Evolutionary conservation across 106 monocot species (phyloP), one percentile per base, ranked within the genome.

Genomic region (Gastrodia elata): DNA sequence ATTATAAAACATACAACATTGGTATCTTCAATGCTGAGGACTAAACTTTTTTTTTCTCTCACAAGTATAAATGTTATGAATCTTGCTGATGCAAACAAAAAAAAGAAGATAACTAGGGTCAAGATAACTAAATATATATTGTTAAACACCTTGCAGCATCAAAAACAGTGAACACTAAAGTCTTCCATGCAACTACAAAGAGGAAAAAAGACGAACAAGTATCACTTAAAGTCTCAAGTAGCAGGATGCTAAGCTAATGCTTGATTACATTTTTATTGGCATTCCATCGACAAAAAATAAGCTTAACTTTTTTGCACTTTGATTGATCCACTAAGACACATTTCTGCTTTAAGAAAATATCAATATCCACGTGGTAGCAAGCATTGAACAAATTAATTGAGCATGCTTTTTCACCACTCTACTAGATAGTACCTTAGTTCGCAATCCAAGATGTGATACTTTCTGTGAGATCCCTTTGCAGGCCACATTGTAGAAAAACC

Each of bases 61-160:
- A 42, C 1, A 42, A 42, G 14, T 42, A 48, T 48, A 48, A 48
- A 48, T 16, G 10, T 18, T 48, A 48, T 48, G 10, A 48, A 15
- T 14, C 48, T 52, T 22, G n/a, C 22, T 22, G 6, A 5, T 52
- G 52, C n/a, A 22, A n/a, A 52, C n/a, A 52, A 52, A 52, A 7
- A 52, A 52, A 24, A 52, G 22, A 52, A 52, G 52, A 52, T 52
- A 52, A 52, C 52, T n/a, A n/a, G 52, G 52, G 52, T 22, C 52
- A 24, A n/a, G 24, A 22, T n/a, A 52, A 52, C n/a, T n/a, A n/a
- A n/a, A n/a, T n/a, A n/a, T n/a, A n/a, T n/a, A n/a, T n/a, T n/a
- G n/a, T n/a, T n/a, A n/a, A n/a, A n/a, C n/a, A n/a, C n/a, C n/a
- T n/a, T n/a, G n/a, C n/a, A n/a, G n/a, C n/a, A n/a, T n/a, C n/a